phyloP scores from a whole-genome alignment of 2,329 filamentous ascomycete species.

The Monilinia fructigena region DNA sequence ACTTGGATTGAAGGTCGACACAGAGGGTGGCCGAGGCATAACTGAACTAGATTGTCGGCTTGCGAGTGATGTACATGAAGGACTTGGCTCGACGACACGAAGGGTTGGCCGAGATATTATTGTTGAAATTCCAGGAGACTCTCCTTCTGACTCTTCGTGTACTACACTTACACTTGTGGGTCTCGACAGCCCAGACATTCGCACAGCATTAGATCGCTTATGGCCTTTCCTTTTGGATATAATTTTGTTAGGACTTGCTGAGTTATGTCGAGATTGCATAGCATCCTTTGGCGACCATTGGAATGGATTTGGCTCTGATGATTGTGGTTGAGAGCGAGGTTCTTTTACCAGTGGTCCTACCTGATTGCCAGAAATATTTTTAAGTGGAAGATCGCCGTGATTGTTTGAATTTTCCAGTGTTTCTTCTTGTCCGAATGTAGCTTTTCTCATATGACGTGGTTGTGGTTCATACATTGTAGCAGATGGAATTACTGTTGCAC shows the following conservation, averaged over 20 bases:
- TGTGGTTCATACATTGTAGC: constrained; percentile 24
- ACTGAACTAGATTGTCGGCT: constrained; percentile 14
- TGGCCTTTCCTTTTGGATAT: constrained; percentile 31
- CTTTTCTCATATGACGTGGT: constrained; percentile 34
- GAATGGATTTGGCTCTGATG: constrained; percentile 31
- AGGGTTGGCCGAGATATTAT: constrained; percentile 24
- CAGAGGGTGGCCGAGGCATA: constrained; percentile 30
- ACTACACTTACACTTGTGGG: constrained; percentile 33
- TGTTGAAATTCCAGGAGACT: constrained; percentile 22
- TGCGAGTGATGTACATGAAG: constrained; percentile 23
- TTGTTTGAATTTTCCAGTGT: constrained; percentile 23
- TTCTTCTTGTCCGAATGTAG: constrained; percentile 33
- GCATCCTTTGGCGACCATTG: constrained; percentile 35
- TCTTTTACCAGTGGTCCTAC: constrained; percentile 22
- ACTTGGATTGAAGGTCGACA: constrained; percentile 31
- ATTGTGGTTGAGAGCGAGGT: not conserved
- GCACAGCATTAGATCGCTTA: constrained; percentile 33
- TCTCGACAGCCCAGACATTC: constrained; percentile 33
- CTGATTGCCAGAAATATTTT: constrained; percentile 32
- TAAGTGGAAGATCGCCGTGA: constrained; percentile 28
- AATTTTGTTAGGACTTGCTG: constrained; percentile 24
- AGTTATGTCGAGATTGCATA: constrained; percentile 25
- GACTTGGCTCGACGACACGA: constrained; percentile 25
- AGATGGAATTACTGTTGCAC: constrained; percentile 26
- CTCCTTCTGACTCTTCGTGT: constrained; percentile 34